Evolutionary conservation across 2,329 filamentous ascomycete species (phyloP), one percentile per base, ranked within the genome.

Genomic region (Neoscytalidium dimidiatum): DNA sequence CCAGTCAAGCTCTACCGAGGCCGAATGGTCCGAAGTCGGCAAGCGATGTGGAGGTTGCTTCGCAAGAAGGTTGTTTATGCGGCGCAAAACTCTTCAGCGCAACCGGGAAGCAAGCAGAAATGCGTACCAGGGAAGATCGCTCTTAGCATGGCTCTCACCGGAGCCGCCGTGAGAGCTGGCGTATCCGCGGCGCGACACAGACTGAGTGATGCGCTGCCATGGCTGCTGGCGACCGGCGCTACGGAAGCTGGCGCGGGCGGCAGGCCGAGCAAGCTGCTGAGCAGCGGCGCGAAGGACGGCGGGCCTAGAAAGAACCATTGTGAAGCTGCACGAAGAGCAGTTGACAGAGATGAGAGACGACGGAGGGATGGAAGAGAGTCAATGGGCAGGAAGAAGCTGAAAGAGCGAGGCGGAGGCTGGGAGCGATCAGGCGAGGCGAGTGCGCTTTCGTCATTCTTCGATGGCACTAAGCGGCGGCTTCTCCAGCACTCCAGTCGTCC

Each of bases 81-180:
- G 19, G 52, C 35, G 62, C 38, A 26, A 62, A 61, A 66, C 13
- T 31, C 31, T 51, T 23, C 33, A 43, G 17, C 6, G 35, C 35
- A 28, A 46, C 17, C n/a, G 41, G 28, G 29, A 7, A 28, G 41
- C 62, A n/a, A 31, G 17, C 26, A 29, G 46, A 33, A 33, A n/a
- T 62, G 49, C 74, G 49, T 71, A 80, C 79, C 79, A 81, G 69
- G 79, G 78, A 13, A 78, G 65, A 65, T 81, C 78, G 67, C 78
- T 79, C 69, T 70, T 65, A 8, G 68, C 65, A 38, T 56, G 33
- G 52, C 66, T 72, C 69, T 77, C 71, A 33, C 53, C 31, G 14
- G 71, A 64, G n/a, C 69, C 69, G 57, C 73, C 74, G 67, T 73
- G 72, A 14, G 64, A 71, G 62, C 73, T 76, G 66, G 78, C 76